Base-by-base conservation (phyloP, 352 stramenopile genomes). In the Hyaloperonospora arabidopsidis region DNA sequence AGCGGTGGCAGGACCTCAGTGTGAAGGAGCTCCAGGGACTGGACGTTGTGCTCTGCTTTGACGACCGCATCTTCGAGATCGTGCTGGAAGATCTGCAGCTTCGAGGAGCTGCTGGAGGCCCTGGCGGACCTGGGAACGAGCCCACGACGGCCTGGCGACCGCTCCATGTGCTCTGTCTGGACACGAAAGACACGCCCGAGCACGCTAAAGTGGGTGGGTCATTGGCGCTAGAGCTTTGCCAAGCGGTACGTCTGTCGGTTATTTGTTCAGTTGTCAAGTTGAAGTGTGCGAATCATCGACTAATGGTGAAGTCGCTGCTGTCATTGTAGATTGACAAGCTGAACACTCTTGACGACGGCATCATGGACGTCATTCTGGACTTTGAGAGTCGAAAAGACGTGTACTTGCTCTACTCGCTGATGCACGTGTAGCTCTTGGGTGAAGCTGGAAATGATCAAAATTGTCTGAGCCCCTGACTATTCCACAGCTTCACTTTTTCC, bases 11-110 rank as follows among this genome's bases (percentile, higher is more conserved):
- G 55, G 84, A 95, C 39, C 76, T 89, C 50, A 82, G 60, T 35
- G 56, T 81, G 5, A 67, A 73, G 25, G 84, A 94, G 59, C 59
- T 94, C 17, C 74, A 86, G 21, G 65, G 74, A 2, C 74, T 95
- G 54, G 80, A 92, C 48, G 80, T 95, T 17, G 79, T 94, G 23
- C 52, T 95, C n/a, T 94, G 84, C 72, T 95, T 95, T 65, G 86
- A 95, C 63, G 79, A 92, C 65, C 79, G 83, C 53, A 89, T 95
- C 52, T 95, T 90, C 21, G 82, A 95, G 59, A 89, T 91, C 23
- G 79, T 95, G 15, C 54, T 92, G 22, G 84, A 95, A 47, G 79
- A 86, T 55, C 57, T 88, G 50, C 78, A 88, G 65, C 61, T 88
- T 35, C 73, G 75, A 12, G 61, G 79, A 12, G 65, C 64, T 14